Conservation (phyloP, 345 rosid genomes). For the Dovyalis caffra region DNA sequence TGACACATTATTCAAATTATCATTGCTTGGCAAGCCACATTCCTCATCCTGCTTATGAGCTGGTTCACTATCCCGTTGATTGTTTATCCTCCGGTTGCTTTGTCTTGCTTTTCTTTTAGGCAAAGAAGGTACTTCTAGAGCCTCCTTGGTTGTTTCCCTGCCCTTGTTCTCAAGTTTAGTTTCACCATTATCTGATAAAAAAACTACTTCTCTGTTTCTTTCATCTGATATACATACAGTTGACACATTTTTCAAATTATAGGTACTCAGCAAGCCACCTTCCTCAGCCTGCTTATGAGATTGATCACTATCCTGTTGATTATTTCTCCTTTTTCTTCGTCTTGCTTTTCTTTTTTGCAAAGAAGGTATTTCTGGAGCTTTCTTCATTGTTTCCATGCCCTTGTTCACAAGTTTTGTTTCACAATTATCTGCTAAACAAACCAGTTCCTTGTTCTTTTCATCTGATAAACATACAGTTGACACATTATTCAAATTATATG, state of each 20-base stretch:
- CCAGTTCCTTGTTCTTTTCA: too few relatives aligned
- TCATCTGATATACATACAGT: slow-evolving; percentile 11
- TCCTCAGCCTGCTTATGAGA: slow-evolving; percentile 22
- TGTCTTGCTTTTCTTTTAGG: slow-evolving; percentile 2
- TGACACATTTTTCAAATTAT: slow-evolving; percentile 16
- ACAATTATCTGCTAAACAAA: too few relatives aligned
- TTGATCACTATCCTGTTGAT: neutral
- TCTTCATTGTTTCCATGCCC: slow-evolving; percentile 19
- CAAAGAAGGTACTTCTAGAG: slow-evolving; percentile 4
- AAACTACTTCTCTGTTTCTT: slow-evolving; percentile 6
- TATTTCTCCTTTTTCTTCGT: slow-evolving; percentile 4
- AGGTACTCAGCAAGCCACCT: neutral
- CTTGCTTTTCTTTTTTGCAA: neutral
- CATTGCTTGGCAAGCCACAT: neutral
- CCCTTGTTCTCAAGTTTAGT: slow-evolving; percentile 4
- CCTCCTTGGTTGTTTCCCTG: slow-evolving; percentile 22
- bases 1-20: too few relatives aligned
- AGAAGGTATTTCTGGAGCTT: slow-evolving; percentile 4
- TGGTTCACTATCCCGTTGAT: neutral
- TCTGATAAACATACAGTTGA: too few relatives aligned
- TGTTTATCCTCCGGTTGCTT: neutral
- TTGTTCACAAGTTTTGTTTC: neutral
- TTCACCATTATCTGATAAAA: slow-evolving; percentile 2
- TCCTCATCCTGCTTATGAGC: slow-evolving; percentile 23
- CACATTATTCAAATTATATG: too few relatives aligned